Base-by-base conservation (phyloP, 805 yeast genomes). In the Wickerhamiella australiensis region DNA sequence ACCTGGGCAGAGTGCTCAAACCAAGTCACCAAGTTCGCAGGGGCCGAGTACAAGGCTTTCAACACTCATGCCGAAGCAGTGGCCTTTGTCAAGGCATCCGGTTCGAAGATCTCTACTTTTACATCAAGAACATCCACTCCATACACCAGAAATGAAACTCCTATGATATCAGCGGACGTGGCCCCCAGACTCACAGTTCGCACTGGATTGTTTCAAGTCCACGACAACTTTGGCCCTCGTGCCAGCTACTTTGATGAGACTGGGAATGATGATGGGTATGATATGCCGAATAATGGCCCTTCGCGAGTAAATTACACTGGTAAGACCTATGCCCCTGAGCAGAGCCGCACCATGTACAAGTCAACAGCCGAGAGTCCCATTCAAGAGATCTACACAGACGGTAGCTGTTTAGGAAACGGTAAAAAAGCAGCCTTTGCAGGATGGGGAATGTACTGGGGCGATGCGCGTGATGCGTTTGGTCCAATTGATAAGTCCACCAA, bases 371-470 rank as follows among this genome's bases (percentile, higher is more conserved):
- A 29, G 13, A 29, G 13, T 4, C 7, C 26, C 22, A 17, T 38
- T 11, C 42, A 38, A 15, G 35, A 42, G 9, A 42, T 42, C 22
- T 42, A 42, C n/a, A 42, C 45, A 5, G 45, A 42, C 20, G 45
- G 45, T 3, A 42, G 45, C 23, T 42, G 45, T 22, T 11, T 42
- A 8, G 72, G 75, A 3, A 81, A 82, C 57, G 87, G 86, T 0
- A 66, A 59, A 18, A 42, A 46, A 0, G 55, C 56, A 7, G 68
- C 73, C 0, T 50, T 56, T 2, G 79, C 81, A 0, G 96, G 96
- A 0, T 78, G 75, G 58, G 96, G 95, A 21, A 83, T 82, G 0
- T 85, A 67, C 61, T 85, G 73, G 61, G 88, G 86, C 0, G 65
- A 79, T 57, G 52, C 70, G 1, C 63, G 82, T 42, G 83, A 82